phyloP scores from a whole-genome alignment of 441 rosid genomes.

The Eruca vesicaria region DNA sequence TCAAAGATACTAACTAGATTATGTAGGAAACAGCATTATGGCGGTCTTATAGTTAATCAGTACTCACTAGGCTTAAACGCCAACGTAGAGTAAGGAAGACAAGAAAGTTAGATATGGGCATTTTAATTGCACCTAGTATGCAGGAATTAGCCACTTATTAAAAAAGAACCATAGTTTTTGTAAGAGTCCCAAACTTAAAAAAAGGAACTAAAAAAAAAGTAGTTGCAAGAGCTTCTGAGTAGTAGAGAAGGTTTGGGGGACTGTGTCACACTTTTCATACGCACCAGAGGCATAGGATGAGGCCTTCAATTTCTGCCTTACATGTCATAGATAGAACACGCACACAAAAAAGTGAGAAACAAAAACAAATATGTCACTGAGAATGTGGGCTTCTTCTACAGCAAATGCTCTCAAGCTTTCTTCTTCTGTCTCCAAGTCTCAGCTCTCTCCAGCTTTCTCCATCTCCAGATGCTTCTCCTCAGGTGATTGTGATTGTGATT shows the following conservation, averaged over 20 bases:
- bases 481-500: slow-evolving; percentile 37
- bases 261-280: slow-evolving; percentile 5
- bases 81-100: too few relatives aligned
- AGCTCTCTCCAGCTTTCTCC: slow-evolving; percentile 46
- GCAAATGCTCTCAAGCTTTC: slow-evolving; percentile 79
- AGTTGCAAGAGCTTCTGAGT: background rate
- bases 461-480: slow-evolving; percentile 85
- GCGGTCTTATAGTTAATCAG: too few relatives aligned
- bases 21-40: too few relatives aligned
- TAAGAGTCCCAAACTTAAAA: background rate
- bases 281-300: slow-evolving; percentile 46
- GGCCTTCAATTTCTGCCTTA: slow-evolving; percentile 70
- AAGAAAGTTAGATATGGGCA: too few relatives aligned
- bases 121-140: too few relatives aligned
- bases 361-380: slow-evolving; percentile 58
- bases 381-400: slow-evolving; percentile 94
- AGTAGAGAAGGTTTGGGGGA: slow-evolving; percentile 16
- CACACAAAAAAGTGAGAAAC: background rate
- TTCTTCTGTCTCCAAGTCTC: slow-evolving; percentile 31
- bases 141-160: too few relatives aligned
- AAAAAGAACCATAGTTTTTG: too few relatives aligned
- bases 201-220: background rate
- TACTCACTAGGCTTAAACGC: too few relatives aligned
- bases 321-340: slow-evolving; percentile 44
- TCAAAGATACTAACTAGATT: too few relatives aligned